A percentile compares a stretch with the other conserved stretches of the same genome.
These are phyloP conservation scores for Geosmithia flava DNA, from an alignment of 2,329 filamentous ascomycete genomes.

Conservation along the genomic window DNA sequence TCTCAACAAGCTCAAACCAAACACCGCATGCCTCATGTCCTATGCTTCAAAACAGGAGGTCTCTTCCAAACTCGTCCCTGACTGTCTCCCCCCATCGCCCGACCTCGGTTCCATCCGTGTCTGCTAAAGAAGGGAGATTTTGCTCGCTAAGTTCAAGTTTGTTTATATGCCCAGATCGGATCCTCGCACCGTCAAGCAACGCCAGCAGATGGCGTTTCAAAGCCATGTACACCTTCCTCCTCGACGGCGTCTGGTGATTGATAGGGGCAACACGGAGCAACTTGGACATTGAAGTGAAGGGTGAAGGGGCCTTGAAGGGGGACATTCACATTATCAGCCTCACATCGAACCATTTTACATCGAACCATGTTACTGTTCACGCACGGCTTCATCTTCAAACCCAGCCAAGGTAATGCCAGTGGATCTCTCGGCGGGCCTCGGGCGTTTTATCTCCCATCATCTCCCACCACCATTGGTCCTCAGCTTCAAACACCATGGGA, in stretches of 20 bases:
- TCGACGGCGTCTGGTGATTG: neutral
- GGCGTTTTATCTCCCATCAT: neutral
- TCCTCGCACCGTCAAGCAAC: neutral
- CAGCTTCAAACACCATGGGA: neutral
- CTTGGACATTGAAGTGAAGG: too few species aligned
- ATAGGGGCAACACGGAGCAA: neutral
- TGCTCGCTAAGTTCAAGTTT: too few species aligned
- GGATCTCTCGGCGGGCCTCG: neutral
- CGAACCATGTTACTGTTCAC: neutral
- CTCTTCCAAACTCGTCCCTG: neutral
- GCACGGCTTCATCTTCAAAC: neutral
- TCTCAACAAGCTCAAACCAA: neutral
- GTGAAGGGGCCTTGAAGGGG: neutral
- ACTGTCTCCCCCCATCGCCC: neutral
- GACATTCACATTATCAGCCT: neutral
- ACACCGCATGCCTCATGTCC: neutral
- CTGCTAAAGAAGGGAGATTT: too few species aligned
- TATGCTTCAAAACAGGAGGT: neutral
- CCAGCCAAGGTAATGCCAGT: neutral
- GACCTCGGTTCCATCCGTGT: too few species aligned
- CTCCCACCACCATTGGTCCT: neutral
- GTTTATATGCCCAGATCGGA: neutral
- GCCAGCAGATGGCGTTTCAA: neutral
- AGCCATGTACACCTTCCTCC: neutral
- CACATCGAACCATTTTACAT: neutral